These are phyloP conservation scores for Neurospora cerealis DNA, from an alignment of 495 filamentous ascomycete genomes.

Conservation along the genomic window DNA sequence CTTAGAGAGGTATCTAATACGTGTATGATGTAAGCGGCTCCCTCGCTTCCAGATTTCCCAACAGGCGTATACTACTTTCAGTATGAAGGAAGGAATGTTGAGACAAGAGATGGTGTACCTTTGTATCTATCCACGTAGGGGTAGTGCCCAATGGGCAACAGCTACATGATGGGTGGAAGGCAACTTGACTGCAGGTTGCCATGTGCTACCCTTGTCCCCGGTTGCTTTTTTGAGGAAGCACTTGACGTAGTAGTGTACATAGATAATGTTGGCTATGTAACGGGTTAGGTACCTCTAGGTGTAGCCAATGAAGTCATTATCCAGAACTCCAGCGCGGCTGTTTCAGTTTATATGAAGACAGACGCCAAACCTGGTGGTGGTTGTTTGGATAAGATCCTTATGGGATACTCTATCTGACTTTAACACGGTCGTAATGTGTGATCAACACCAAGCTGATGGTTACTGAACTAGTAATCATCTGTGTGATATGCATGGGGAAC, in stretches of 20 bases:
- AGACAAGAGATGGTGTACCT: neutral
- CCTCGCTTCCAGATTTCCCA: neutral
- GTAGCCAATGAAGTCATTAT: neutral
- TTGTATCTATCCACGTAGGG: neutral
- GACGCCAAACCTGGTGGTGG: neutral
- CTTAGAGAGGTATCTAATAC: neutral
- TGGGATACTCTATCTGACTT: neutral
- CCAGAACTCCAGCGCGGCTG: neutral
- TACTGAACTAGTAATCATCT: neutral
- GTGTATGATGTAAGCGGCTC: neutral
- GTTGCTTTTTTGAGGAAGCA: neutral
- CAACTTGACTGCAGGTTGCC: neutral
- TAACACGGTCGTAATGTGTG: neutral
- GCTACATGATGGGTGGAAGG: neutral
- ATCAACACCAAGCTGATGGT: neutral
- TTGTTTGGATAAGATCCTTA: neutral
- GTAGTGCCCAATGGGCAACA: neutral
- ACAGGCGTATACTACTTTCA: neutral
- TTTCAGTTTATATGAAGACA: neutral
- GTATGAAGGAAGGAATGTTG: neutral
- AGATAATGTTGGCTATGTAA: neutral
- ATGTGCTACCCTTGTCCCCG: neutral
- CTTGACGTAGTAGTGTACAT: neutral
- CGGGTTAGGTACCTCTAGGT: neutral
- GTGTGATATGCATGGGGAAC: neutral